Evolutionary conservation across 2,329 filamentous ascomycete species (phyloP), one percentile per base, ranked within the genome.

Genomic region (Trichoderma pleuroti): DNA sequence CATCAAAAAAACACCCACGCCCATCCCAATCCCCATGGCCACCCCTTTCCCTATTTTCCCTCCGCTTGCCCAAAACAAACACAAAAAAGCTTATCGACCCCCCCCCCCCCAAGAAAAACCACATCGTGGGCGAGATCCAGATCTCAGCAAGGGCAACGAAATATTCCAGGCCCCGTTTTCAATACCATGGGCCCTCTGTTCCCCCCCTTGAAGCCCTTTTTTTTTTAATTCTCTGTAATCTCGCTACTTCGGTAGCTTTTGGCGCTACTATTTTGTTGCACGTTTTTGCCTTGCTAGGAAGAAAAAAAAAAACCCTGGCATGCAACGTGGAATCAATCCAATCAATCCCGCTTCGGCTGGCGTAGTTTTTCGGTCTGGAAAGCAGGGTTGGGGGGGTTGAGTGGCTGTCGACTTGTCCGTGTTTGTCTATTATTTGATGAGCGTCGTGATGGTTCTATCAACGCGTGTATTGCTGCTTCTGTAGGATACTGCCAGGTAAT

Each of bases 171-270:
- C 54, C 54, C 54, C 54, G 10, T 59, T 59, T 59, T 59, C 54
- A 52, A 52, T 52, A 52, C 46, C 46, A 24, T 52, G 46, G 21
- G 21, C 5, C 21, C 24, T 24, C 46, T 21, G 11, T 52, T 11
- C 34, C 12, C 54, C 28, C 28, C 28, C 18, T 59, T 59, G 28
- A 8, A 28, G 36, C 30, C 28, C 8, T 18, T 26, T 39, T 10
- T 18, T 10, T 61, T 14, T 11, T n/a, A n/a, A n/a, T n/a, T n/a
- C n/a, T 18, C 3, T 64, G 46, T 54, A 64, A 64, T 64, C 30
- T 64, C 62, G 62, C 62, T 66, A 66, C 63, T 66, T 52, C 63
- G 46, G 63, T 66, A 56, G 39, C 30, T n/a, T 34, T 18, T 8
- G n/a, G 21, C 28, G 62, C 30, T 52, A 28, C n/a, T 28, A 34